These are phyloP conservation scores for Trichoderma sp. DNA, from an alignment of 2,329 filamentous ascomycete species.

Conservation along the genomic window DNA sequence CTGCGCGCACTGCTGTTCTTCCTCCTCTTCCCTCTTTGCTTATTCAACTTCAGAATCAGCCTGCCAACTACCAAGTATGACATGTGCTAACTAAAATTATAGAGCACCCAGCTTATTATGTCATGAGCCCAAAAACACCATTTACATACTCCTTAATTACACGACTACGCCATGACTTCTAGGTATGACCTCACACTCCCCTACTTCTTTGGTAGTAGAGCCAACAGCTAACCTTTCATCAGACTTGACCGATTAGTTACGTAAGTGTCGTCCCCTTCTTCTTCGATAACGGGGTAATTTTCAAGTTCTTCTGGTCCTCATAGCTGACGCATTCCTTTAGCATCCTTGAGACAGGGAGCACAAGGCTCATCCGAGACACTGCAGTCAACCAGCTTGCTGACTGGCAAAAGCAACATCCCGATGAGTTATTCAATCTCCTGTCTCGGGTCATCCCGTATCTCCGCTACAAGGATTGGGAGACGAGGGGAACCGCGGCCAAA, in stretches of 20 bases:
- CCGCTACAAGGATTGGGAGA: conserved; percentile 95
- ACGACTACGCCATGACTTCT: conserved; percentile 54
- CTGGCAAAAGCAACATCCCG: conserved; percentile 96
- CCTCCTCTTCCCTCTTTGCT: neutral
- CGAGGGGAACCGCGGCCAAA: conserved; percentile 86
- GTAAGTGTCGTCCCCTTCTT: conserved; percentile 56
- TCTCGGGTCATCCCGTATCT: conserved; percentile 95
- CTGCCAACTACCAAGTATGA: neutral
- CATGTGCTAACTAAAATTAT: neutral
- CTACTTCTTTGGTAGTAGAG: neutral
- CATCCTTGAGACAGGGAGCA: conserved; percentile 96
- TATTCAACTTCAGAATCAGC: neutral
- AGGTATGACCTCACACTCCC: conserved; percentile 42
- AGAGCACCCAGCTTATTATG: conserved; percentile 27
- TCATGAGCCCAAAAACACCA: conserved; percentile 30
- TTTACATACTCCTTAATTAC: conserved; percentile 29
- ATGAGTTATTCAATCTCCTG: conserved; percentile 94
- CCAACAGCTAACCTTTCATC: conserved; percentile 23
- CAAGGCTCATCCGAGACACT: conserved; percentile 91
- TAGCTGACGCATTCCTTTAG: conserved; percentile 46
- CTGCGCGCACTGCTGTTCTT: neutral
- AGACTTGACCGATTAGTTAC: conserved; percentile 85
- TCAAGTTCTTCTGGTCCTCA: neutral
- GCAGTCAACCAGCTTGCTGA: conserved; percentile 96
- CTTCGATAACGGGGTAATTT: too few relatives aligned